These are phyloP conservation scores for Colletotrichum sidae DNA, from an alignment of 2,329 filamentous ascomycete genomes.

Conservation along the genomic window DNA sequence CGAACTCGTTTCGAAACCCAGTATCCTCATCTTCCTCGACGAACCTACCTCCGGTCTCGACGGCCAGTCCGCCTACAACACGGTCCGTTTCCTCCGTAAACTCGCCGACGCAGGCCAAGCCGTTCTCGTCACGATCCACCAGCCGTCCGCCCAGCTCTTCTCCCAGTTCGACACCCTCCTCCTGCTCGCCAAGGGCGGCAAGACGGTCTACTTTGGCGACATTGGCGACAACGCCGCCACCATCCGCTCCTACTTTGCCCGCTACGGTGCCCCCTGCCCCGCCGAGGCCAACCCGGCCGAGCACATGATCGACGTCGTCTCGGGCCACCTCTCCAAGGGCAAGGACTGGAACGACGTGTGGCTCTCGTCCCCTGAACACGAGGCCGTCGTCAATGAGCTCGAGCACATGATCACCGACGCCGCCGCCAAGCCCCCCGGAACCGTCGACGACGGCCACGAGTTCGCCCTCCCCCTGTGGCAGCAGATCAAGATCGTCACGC, in stretches of 20 bases:
- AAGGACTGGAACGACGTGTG: constrained; percentile 78
- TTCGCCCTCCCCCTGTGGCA: constrained; percentile 76
- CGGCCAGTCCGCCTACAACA: constrained; percentile 75
- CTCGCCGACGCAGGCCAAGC: constrained; percentile 75
- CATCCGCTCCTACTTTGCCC: constrained; percentile 73
- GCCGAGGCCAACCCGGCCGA: constrained; percentile 77
- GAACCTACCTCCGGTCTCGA: constrained; percentile 76
- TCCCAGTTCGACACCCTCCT: constrained; percentile 75
- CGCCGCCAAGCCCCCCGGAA: constrained; percentile 54
- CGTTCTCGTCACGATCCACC: constrained; percentile 77
- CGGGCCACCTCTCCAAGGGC: constrained; percentile 58
- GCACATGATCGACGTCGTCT: constrained; percentile 76
- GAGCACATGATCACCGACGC: constrained; percentile 70
- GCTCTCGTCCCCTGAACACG: constrained; percentile 72
- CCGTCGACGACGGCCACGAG: constrained; percentile 68
- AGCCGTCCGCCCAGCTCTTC: constrained; percentile 75
- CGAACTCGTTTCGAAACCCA: constrained; percentile 71
- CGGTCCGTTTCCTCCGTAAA: constrained; percentile 73
- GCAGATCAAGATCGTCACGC: constrained; percentile 73
- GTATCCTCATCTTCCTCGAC: constrained; percentile 70
- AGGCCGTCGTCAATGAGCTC: constrained; percentile 69
- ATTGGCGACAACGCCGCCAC: constrained; percentile 67
- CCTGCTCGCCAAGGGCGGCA: constrained; percentile 72
- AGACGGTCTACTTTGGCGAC: constrained; percentile 75
- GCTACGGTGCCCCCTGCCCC: constrained; percentile 72